phyloP scores from a whole-genome alignment of 179 eudicot species.

The Silene vulgaris region DNA sequence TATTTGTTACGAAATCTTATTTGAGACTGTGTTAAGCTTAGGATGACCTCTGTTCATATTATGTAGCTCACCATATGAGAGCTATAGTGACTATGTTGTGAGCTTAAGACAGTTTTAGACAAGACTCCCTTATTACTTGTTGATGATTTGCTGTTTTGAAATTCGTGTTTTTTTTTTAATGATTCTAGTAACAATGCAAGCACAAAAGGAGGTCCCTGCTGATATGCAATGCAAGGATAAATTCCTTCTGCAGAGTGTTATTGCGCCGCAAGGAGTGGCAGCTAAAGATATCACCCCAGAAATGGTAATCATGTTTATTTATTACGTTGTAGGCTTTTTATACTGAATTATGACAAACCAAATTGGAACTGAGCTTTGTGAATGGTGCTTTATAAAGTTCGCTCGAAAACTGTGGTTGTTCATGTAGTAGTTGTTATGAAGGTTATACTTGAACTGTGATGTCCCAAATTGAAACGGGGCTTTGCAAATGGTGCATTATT shows the following conservation, averaged over 20 bases:
- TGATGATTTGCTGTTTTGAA: constrained; percentile 2
- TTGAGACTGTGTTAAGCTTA: too few species aligned
- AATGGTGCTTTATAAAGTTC: neutral
- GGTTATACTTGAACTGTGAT: neutral
- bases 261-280: constrained; percentile 40
- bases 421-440: neutral
- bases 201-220: constrained; percentile 58
- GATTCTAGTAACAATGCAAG: constrained; percentile 55
- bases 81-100: too few species aligned
- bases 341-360: neutral
- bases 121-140: neutral
- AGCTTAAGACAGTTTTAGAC: too few species aligned
- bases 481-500: neutral
- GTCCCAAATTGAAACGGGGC: neutral
- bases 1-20: too few species aligned
- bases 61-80: too few species aligned
- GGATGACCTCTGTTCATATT: too few species aligned
- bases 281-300: constrained; percentile 58
- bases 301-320: constrained; percentile 35
- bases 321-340: too few species aligned
- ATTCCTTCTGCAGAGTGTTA: constrained; percentile 61
- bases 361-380: neutral
- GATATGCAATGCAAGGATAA: constrained; percentile 82
- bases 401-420: neutral
- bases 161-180: neutral